Evolutionary conservation across 1,139 yeast species (phyloP).

Genomic region (Zygoascus hellenicus): DNA sequence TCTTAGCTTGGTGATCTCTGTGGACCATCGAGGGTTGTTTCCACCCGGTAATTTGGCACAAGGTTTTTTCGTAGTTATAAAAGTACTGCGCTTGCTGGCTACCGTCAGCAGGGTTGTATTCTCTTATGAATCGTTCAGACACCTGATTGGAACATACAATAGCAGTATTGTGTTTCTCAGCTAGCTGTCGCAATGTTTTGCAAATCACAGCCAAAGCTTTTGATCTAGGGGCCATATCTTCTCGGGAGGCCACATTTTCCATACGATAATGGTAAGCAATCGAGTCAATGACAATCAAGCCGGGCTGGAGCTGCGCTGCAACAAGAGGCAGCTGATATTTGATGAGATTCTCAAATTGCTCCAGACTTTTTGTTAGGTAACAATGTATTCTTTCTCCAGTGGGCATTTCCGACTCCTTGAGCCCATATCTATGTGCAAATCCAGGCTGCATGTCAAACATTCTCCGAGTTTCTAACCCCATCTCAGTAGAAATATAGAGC

Average conservation of each 20-base stretch:
- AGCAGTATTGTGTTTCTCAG: constrained; percentile 48
- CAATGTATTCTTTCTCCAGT: constrained; percentile 51
- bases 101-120: constrained; percentile 15
- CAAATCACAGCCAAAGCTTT: constrained; percentile 39
- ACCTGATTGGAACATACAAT: constrained; percentile 78
- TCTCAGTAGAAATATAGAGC: constrained; percentile 72
- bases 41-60: constrained; percentile 78
- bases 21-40: constrained; percentile 30
- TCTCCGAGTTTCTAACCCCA: constrained; percentile 51
- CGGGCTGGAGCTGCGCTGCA: constrained; percentile 39
- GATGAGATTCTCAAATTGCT: constrained; percentile 67
- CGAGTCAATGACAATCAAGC: constrained; percentile 66
- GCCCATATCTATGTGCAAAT: constrained; percentile 6
- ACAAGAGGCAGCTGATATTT: constrained; percentile 64
- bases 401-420: background rate
- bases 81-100: constrained; percentile 15
- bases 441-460: constrained; percentile 16
- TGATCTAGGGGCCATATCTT: constrained; percentile 7
- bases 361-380: constrained; percentile 62
- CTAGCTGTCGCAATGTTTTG: constrained; percentile 46
- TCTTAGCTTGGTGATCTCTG: background rate
- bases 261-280: constrained; percentile 81
- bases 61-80: constrained; percentile 51
- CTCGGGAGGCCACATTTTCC: constrained; percentile 35
- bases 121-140: constrained; percentile 41